These are phyloP conservation scores for Clitocybe nebularis DNA, from an alignment of 1,284 basidiomycete species.

Conservation along the genomic window DNA sequence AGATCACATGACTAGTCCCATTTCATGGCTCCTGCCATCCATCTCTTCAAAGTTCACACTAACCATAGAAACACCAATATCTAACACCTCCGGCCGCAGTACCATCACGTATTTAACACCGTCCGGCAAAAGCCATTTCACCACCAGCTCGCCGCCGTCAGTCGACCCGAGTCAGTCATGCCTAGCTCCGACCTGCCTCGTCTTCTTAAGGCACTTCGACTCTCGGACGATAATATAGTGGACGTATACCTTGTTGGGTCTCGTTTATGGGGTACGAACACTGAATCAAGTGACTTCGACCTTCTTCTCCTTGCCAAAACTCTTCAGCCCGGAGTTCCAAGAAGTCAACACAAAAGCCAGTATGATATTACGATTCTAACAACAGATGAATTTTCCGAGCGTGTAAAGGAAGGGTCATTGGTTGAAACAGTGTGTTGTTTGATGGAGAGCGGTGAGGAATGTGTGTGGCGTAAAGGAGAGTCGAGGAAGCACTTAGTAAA, in stretches of 20 bases:
- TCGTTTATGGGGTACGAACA: slow-evolving; percentile 20
- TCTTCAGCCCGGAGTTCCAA: slow-evolving; percentile 8
- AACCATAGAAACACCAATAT: too few relatives aligned
- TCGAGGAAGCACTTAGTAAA: slow-evolving; percentile 3
- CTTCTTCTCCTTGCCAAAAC: slow-evolving; percentile 16
- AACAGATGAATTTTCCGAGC: slow-evolving; percentile 14
- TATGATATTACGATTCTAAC: slow-evolving; percentile 19
- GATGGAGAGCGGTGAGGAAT: slow-evolving; percentile 11
- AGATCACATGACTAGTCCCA: background rate
- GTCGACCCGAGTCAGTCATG: too few relatives aligned
- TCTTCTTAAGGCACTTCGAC: slow-evolving; percentile 3
- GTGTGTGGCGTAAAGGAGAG: slow-evolving; percentile 9
- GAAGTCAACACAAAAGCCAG: slow-evolving; percentile 20
- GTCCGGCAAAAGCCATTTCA: too few relatives aligned
- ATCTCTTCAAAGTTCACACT: too few relatives aligned
- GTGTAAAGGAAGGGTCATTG: slow-evolving; percentile 15
- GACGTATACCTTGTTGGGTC: slow-evolving; percentile 17
- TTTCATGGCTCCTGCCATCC: too few relatives aligned
- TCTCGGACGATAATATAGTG: slow-evolving; percentile 6
- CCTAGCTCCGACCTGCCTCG: background rate
- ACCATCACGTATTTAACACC: too few relatives aligned
- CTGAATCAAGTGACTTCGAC: slow-evolving; percentile 18
- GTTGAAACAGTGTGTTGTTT: slow-evolving; percentile 22
- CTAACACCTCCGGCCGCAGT: too few relatives aligned
- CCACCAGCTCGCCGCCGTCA: too few relatives aligned